Percentiles rank a stretch among this genome's conserved stretches.
Conservation (phyloP, 768 basidiomycete genomes). For the Amanita subjunquillea region DNA sequence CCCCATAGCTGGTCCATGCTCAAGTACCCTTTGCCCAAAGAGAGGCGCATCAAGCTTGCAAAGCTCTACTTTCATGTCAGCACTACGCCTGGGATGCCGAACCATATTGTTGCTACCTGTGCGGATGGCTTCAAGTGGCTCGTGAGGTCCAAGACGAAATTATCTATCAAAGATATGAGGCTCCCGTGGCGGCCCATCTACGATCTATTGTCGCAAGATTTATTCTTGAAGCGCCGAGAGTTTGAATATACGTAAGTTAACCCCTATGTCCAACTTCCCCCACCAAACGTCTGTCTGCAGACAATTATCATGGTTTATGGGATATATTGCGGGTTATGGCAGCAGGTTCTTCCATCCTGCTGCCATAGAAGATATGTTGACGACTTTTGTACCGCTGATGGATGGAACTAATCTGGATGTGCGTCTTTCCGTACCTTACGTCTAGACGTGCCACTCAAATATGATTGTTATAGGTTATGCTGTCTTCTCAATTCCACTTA, state of each 20-base stretch:
- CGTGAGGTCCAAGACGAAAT: conserved; percentile 61
- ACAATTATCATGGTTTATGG: conserved; percentile 72
- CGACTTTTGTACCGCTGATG: conserved; percentile 71
- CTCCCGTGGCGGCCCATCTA: conserved; percentile 79
- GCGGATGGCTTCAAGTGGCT: conserved; percentile 52
- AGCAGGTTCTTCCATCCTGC: conserved; percentile 86
- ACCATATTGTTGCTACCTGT: conserved; percentile 55
- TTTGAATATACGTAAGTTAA: conserved; percentile 65
- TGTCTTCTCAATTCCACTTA: conserved; percentile 79
- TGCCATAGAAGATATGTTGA: conserved; percentile 79
- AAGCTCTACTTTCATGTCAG: conserved; percentile 73
- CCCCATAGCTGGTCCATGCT: conserved; percentile 62
- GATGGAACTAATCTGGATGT: conserved; percentile 70
- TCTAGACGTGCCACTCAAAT: neutral
- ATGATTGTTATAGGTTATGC: conserved; percentile 38
- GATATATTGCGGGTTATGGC: conserved; percentile 53
- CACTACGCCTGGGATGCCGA: conserved; percentile 68
- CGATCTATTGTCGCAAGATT: conserved; percentile 55
- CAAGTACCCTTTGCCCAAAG: conserved; percentile 81
- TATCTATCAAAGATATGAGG: conserved; percentile 68
- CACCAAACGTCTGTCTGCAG: conserved; percentile 21
- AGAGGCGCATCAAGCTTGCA: conserved; percentile 61
- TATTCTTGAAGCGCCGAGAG: conserved; percentile 69
- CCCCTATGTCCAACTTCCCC: neutral
- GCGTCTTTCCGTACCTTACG: conserved; percentile 17